Base-by-base conservation (phyloP, 108 stramenopile species). In the Skeletonema grethae region DNA sequence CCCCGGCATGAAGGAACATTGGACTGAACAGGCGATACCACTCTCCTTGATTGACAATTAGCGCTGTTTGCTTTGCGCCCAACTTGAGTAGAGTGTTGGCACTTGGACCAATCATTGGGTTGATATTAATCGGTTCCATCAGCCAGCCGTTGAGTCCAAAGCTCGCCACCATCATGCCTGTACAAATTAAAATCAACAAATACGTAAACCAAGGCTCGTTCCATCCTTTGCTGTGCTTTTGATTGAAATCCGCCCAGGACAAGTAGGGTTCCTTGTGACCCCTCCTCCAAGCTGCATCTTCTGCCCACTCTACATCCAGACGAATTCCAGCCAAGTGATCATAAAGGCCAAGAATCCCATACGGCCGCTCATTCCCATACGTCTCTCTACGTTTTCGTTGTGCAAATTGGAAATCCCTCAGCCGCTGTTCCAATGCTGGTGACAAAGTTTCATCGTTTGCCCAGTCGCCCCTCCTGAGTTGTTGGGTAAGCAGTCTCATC, bases 1-100 rank as follows among this genome's bases (percentile, higher is more conserved):
- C 35, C 4, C 98, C 98, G 0, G 96, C 97, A 80, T 99, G 98
- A 38, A 99, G 85, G 12, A 97, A 83, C 84, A 97, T 91, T 5
- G 98, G 88, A 20, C 91, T 87, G 62, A 96, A 82, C 15, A 98
- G 66, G 24, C 97, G 79, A 67, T 79, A 97, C 87, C 91, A 94
- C 66, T 97, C 88, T 36, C 89, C 90, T 50, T 86, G 77, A 32
- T 94, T 82, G 30, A 98, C 91, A 71, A 98, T 97, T 7, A 89
- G 60, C 35, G 80, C 57, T 2, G 94, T 88, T 24, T 93, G 70
- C 50, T 93, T 92, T 41, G 98, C 98, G 7, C 98, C 98, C 70
- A 87, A 64, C 12, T 82, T 57, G 41, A 97, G 62, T 57, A 99
- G 76, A 13, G 95, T 95, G 25, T 95, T 86, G 36, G 86, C 86